Evolutionary conservation across 2,329 filamentous ascomycete genomes (phyloP).

Genomic region (Metarhizium rileyi): DNA sequence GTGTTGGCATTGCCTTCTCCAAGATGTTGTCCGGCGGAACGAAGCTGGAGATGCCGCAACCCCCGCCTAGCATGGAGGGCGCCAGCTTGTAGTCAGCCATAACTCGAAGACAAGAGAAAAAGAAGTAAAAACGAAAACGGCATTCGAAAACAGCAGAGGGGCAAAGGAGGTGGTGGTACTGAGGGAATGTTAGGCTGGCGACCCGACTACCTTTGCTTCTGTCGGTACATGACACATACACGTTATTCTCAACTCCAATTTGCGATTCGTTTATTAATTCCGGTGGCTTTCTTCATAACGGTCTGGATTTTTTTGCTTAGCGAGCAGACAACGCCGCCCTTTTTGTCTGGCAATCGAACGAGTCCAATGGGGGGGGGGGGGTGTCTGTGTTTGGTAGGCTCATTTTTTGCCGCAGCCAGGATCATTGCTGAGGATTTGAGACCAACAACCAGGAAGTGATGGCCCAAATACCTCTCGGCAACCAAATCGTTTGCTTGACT

Average conservation of each 20-base stretch:
- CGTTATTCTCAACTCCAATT: neutral
- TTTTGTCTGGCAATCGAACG: too few relatives aligned
- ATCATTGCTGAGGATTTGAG: neutral
- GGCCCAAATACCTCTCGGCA: neutral
- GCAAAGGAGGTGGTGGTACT: neutral
- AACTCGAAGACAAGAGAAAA: neutral
- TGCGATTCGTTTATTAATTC: slow-evolving; percentile 13
- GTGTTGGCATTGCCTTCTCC: slow-evolving; percentile 91
- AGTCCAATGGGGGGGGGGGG: too few relatives aligned
- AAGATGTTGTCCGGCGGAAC: slow-evolving; percentile 89
- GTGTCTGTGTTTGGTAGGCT: neutral
- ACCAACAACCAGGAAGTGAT: neutral
- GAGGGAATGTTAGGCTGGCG: neutral
- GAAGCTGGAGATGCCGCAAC: slow-evolving; percentile 55
- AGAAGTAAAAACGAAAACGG: neutral
- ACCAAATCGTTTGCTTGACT: neutral
- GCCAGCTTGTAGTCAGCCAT: slow-evolving; percentile 15
- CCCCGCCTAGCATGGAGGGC: slow-evolving; percentile 20
- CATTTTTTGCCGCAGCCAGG: neutral
- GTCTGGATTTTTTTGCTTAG: neutral
- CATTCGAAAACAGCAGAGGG: neutral
- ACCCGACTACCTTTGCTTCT: neutral
- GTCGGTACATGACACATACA: neutral
- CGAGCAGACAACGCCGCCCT: neutral
- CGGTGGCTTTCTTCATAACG: neutral